Evolutionary conservation across 2,329 filamentous ascomycete species (phyloP).

Genomic region (Celoporthe dispersa): DNA sequence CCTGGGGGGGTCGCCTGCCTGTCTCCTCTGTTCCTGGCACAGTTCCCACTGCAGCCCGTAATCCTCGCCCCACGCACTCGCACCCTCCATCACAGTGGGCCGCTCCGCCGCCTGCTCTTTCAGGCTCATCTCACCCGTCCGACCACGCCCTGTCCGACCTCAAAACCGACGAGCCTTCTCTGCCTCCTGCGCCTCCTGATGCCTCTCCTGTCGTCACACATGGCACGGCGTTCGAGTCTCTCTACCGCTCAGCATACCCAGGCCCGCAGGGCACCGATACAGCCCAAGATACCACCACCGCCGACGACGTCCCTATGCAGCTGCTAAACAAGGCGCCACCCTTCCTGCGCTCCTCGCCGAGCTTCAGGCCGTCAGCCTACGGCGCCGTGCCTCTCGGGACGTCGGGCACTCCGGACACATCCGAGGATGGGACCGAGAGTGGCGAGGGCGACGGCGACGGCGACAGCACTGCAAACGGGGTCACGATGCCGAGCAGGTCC

Average conservation of each 20-base stretch:
- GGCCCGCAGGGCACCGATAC: constrained; percentile 21
- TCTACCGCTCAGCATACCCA: constrained; percentile 14
- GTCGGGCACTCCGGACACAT: constrained; percentile 12
- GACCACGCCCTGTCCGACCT: constrained; percentile 20
- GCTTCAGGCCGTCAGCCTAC: constrained; percentile 40
- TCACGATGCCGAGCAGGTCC: constrained; percentile 19
- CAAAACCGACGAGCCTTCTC: constrained; percentile 24
- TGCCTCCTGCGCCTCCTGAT: constrained; percentile 17
- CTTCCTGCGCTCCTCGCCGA: constrained; percentile 39
- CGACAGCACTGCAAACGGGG: no score
- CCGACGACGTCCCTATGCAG: constrained; percentile 28
- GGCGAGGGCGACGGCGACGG: constrained; percentile 26
- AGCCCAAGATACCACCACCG: not conserved
- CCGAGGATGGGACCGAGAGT: constrained; percentile 21
- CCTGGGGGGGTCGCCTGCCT: constrained; percentile 27
- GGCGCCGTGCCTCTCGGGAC: constrained; percentile 37
- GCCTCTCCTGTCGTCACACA: constrained; percentile 22
- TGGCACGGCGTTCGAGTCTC: constrained; percentile 25
- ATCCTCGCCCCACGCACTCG: constrained; percentile 24
- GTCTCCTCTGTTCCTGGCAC: constrained; percentile 1
- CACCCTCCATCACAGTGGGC: constrained; percentile 24
- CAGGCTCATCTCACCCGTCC: constrained; percentile 20
- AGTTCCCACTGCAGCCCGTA: constrained; percentile 13
- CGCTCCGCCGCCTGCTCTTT: constrained; percentile 21
- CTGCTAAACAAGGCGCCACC: constrained; percentile 34